Evolutionary conservation across 2,329 filamentous ascomycete genomes (phyloP), one percentile per base, ranked within the genome.

Genomic region (Ophiostoma triangulosporum): DNA sequence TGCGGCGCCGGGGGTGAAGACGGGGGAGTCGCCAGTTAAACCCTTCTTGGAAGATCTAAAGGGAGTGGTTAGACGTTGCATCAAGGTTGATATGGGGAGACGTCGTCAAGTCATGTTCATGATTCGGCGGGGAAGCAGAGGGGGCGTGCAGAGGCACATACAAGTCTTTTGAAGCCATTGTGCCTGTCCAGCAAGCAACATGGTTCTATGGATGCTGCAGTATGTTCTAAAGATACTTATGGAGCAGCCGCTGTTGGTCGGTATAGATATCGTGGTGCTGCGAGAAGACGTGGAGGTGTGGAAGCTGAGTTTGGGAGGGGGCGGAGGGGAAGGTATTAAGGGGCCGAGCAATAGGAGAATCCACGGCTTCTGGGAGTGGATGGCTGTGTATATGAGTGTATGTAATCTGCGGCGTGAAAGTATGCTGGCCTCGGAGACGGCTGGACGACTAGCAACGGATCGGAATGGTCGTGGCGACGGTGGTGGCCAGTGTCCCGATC

Each of bases 21-120:
- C 88, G 12, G 93, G 91, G 8, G 93, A 97, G 63, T 97, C 93
- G 64, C 95, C 93, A 67, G 95, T 98, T 60, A 98, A 76, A 27
- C 84, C 75, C 68, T 89, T 93, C 68, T 88, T 88, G 24, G 72
- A 64, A 56, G 73, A 40, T 27, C 36, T 46, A 26, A 17, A 29
- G 11, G 14, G 22, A 6, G 7, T 14, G 12, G 40, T 48, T 38
- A 50, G 49, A n/a, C n/a, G n/a, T n/a, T n/a, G n/a, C n/a, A n/a
- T n/a, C n/a, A n/a, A n/a, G n/a, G n/a, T n/a, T n/a, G n/a, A n/a
- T n/a, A n/a, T n/a, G n/a, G n/a, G n/a, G n/a, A n/a, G n/a, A n/a
- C n/a, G n/a, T n/a, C n/a, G n/a, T n/a, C n/a, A n/a, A n/a, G n/a
- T n/a, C n/a, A n/a, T n/a, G n/a, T n/a, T n/a, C n/a, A n/a, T n/a